A percentile compares a stretch with the other conserved stretches of the same genome.
phyloP scores from a whole-genome alignment of 225 moss, liverwort and hornwort species.

The Marchantia polymorpha region DNA sequence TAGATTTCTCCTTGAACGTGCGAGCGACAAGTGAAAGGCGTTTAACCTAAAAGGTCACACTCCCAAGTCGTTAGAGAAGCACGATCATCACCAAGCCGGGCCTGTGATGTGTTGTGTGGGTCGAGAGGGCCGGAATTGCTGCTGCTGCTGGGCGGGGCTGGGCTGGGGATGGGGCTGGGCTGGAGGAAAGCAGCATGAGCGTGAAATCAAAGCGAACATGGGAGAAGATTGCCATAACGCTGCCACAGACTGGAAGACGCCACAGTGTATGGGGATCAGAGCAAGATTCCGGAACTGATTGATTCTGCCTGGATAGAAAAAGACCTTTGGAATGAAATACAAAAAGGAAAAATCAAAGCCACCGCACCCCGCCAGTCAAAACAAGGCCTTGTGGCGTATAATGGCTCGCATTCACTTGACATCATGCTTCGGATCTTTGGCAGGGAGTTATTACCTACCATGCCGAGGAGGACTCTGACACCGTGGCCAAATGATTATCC shows the following conservation, averaged over 20 bases:
- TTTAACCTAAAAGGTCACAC: neutral
- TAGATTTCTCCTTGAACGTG: neutral
- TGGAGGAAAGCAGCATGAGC: neutral
- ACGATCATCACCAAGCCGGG: neutral
- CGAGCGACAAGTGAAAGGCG: neutral
- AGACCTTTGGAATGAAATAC: neutral
- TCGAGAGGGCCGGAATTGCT: neutral
- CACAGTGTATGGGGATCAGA: neutral
- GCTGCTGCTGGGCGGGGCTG: neutral
- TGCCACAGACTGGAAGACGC: neutral
- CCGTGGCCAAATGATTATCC: neutral
- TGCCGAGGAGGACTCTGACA: slow-evolving; percentile 11
- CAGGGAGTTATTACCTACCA: slow-evolving; percentile 7
- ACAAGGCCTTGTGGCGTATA: neutral
- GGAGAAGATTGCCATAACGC: neutral
- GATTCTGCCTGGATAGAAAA: neutral
- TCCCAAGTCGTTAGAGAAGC: neutral
- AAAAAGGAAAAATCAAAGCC: no score
- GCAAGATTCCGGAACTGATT: neutral
- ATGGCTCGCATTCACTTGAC: slow-evolving; percentile 4
- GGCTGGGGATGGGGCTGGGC: no score
- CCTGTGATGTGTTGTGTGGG: neutral
- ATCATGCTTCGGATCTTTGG: neutral
- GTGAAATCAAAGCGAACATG: neutral
- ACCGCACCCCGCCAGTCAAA: neutral